Conservation (phyloP, 805 yeast species). For the Debaryomyces hansenii region DNA sequence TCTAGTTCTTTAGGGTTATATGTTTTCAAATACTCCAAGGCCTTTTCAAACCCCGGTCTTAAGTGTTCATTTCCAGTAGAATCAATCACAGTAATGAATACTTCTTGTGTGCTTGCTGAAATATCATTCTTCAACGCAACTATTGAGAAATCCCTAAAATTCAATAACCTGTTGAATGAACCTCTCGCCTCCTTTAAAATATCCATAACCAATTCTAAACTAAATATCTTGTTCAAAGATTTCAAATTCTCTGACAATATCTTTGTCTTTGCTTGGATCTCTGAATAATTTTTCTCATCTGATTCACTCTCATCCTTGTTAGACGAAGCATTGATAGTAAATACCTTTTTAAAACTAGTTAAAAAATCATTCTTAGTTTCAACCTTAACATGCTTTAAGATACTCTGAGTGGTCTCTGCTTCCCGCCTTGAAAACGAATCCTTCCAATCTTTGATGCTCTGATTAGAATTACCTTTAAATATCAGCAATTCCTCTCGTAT, state of each 20-base stretch:
- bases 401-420: constrained; percentile 45
- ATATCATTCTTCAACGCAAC: constrained; percentile 32
- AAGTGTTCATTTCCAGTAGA: constrained; percentile 72
- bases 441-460: constrained; percentile 33
- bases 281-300: constrained; percentile 48
- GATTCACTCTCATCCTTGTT: constrained; percentile 13
- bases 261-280: constrained; percentile 78
- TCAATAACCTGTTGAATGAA: constrained; percentile 57
- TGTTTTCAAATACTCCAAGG: constrained; percentile 64
- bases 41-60: constrained; percentile 81
- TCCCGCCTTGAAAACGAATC: constrained; percentile 41
- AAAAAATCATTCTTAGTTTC: constrained; percentile 59
- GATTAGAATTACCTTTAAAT: constrained; percentile 25
- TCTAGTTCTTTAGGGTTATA: constrained; percentile 59
- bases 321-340: constrained; percentile 37
- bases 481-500: constrained; percentile 33
- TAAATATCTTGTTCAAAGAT: constrained; percentile 72
- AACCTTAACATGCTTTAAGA: constrained; percentile 50
- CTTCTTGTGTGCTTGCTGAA: constrained; percentile 48
- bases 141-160: constrained; percentile 34
- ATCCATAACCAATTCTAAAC: constrained; percentile 75
- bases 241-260: constrained; percentile 73
- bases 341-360: constrained; percentile 64
- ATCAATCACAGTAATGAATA: constrained; percentile 66
- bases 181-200: constrained; percentile 68